Evolutionary conservation across 345 rosid species (phyloP).

Genomic region (Acer campestre): DNA sequence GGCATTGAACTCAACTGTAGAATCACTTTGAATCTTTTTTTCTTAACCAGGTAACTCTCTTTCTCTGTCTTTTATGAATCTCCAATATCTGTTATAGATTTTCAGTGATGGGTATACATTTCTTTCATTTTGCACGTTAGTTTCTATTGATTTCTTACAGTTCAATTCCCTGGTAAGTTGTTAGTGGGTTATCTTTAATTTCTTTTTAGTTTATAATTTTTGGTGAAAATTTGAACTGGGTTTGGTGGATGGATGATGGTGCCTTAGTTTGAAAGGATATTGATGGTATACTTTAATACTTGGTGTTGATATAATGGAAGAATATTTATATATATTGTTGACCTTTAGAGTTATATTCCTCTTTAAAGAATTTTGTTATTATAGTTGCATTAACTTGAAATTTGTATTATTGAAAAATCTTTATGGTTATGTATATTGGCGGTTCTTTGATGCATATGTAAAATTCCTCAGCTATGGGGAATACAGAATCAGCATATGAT

Average conservation of each 20-base stretch:
- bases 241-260: too few species aligned
- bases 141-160: too few species aligned
- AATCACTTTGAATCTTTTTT: not conserved
- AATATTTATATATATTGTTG: not conserved
- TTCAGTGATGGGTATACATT: not conserved
- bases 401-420: not conserved
- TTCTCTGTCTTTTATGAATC: not conserved
- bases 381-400: too few species aligned
- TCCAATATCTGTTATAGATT: not conserved
- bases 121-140: too few species aligned
- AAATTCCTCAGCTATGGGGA: constrained; percentile 35
- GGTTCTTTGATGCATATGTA: constrained; percentile 18
- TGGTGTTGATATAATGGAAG: not conserved
- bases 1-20: not conserved
- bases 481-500: constrained; percentile 31
- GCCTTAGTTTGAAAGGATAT: too few species aligned
- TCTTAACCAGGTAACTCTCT: not conserved
- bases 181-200: too few species aligned
- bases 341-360: not conserved
- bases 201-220: too few species aligned
- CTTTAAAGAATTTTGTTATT: too few species aligned
- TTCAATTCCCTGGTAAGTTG: too few species aligned
- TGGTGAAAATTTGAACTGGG: too few species aligned
- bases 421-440: not conserved
- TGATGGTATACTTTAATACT: not conserved